phyloP scores from a whole-genome alignment of 192 early-diverging fungal genomes.

The Entomortierella chlamydospora region DNA sequence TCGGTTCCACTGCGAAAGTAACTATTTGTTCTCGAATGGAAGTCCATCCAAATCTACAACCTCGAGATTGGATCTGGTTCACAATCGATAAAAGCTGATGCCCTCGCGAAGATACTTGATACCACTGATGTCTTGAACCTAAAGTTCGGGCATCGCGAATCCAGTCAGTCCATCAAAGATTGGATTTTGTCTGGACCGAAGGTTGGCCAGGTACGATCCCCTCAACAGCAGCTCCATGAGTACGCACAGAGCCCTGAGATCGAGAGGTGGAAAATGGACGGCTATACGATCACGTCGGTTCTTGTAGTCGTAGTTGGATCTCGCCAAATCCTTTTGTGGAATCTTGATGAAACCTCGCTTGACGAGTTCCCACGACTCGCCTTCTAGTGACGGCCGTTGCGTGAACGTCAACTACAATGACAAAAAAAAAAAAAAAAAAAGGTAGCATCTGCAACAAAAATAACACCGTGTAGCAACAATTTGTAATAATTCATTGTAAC shows the following conservation, averaged over 20 bases:
- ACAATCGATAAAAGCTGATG: conserved; percentile 16
- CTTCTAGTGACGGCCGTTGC: conserved; percentile 11
- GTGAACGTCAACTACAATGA: conserved; percentile 1
- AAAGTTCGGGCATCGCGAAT: conserved; percentile 31
- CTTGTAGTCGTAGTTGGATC: conserved; percentile 39
- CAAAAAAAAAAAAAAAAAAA: too few relatives aligned
- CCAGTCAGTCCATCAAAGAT: conserved; percentile 42
- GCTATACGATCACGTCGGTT: conserved; percentile 30
- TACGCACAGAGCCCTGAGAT: conserved; percentile 24
- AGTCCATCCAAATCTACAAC: conserved; percentile 39
- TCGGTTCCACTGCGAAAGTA: conserved; percentile 23
- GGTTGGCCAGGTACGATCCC: too few relatives aligned
- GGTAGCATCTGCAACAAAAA: too few relatives aligned
- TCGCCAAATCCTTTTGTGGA: conserved; percentile 35
- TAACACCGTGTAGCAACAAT: conserved; percentile 21
- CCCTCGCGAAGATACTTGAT: conserved; percentile 19
- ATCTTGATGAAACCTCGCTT: conserved; percentile 24
- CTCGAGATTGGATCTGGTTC: conserved; percentile 43
- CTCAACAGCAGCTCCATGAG: conserved; percentile 25
- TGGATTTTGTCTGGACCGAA: conserved; percentile 38
- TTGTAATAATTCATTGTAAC: conserved; percentile 20
- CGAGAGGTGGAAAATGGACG: conserved; percentile 12
- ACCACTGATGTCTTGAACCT: conserved; percentile 19
- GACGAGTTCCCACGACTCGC: conserved; percentile 32
- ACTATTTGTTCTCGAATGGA: conserved; percentile 50